phyloP scores from a whole-genome alignment of 805 yeast species.

The Sporopachydermia quercuum region DNA sequence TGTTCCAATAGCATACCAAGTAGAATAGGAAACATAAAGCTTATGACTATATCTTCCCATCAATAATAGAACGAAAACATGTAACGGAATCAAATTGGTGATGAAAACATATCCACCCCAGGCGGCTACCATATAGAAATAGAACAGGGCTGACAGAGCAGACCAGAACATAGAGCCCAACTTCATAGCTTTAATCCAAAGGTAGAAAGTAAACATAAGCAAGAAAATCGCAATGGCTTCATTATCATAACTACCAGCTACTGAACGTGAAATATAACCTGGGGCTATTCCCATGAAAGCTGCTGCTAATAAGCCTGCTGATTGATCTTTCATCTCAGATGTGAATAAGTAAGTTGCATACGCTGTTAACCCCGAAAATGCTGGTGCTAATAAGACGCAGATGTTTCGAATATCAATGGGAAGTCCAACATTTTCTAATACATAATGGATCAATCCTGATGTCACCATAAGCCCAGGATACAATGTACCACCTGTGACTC shows the following conservation, averaged over 20 bases:
- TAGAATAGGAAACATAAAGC: conserved; percentile 79
- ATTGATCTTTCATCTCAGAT: conserved; percentile 73
- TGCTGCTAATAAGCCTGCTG: conserved; percentile 87
- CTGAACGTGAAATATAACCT: conserved; percentile 95
- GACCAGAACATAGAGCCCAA: conserved; percentile 81
- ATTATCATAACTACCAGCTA: conserved; percentile 97
- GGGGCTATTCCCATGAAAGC: conserved; percentile 96
- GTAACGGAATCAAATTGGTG: conserved; percentile 93
- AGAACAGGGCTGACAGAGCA: conserved; percentile 68
- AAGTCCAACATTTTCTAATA: conserved; percentile 46
- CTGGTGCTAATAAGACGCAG: conserved; percentile 94
- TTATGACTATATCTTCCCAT: conserved; percentile 89
- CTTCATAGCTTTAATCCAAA: conserved; percentile 91
- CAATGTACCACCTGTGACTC: conserved; percentile 97
- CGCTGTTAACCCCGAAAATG: conserved; percentile 86
- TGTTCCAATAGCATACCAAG: conserved; percentile 98
- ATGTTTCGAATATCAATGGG: conserved; percentile 92
- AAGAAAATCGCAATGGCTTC: conserved; percentile 97
- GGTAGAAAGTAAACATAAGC: conserved; percentile 86
- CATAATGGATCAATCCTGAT: conserved; percentile 76
- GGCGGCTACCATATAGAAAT: conserved; percentile 98
- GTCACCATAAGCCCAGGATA: conserved; percentile 99
- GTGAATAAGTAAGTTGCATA: conserved; percentile 79
- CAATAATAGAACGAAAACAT: conserved; percentile 72
- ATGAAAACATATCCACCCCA: conserved; percentile 99